These are phyloP conservation scores for Alternaria gansuensis DNA, from an alignment of 2,329 filamentous ascomycete species.

Conservation along the genomic window DNA sequence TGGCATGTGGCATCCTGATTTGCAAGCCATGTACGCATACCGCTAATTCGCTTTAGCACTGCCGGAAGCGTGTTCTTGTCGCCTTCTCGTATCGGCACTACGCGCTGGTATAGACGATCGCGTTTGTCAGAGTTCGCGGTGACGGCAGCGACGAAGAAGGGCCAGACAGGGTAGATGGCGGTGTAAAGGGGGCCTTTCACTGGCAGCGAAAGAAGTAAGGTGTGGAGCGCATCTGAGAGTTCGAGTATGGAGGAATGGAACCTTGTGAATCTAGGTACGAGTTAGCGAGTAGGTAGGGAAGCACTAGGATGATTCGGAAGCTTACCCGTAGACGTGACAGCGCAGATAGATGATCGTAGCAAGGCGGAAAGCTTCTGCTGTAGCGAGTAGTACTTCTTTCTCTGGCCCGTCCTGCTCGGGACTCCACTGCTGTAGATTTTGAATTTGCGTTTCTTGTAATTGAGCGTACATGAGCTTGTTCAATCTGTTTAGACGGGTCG, in stretches of 20 bases:
- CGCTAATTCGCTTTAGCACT: conserved; percentile 44
- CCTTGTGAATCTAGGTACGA: conserved; percentile 36
- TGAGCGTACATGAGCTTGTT: conserved; percentile 39
- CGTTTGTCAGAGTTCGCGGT: conserved; percentile 46
- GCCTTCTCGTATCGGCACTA: conserved; percentile 45
- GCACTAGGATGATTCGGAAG: not conserved
- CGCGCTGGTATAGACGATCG: conserved; percentile 43
- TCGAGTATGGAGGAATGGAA: conserved; percentile 44
- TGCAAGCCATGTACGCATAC: conserved; percentile 44
- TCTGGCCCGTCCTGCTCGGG: conserved; percentile 33
- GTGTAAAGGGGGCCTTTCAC: conserved; percentile 47
- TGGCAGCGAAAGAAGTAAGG: conserved; percentile 39
- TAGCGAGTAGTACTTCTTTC: conserved; percentile 41
- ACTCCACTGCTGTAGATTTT: conserved; percentile 43
- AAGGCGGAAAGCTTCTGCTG: conserved; percentile 44
- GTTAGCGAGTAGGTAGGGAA: conserved; percentile 9
- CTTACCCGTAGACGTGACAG: conserved; percentile 45
- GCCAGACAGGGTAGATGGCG: conserved; percentile 47
- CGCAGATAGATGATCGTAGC: conserved; percentile 46
- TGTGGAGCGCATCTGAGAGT: conserved; percentile 39
- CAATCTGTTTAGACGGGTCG: conserved; percentile 23
- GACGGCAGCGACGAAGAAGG: conserved; percentile 46
- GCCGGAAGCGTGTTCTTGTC: conserved; percentile 46
- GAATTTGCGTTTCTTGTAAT: conserved; percentile 38
- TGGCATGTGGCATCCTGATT: conserved; percentile 37